Evolutionary conservation across 805 yeast genomes (phyloP).

Genomic region (Starmerella gropengiesseri): DNA sequence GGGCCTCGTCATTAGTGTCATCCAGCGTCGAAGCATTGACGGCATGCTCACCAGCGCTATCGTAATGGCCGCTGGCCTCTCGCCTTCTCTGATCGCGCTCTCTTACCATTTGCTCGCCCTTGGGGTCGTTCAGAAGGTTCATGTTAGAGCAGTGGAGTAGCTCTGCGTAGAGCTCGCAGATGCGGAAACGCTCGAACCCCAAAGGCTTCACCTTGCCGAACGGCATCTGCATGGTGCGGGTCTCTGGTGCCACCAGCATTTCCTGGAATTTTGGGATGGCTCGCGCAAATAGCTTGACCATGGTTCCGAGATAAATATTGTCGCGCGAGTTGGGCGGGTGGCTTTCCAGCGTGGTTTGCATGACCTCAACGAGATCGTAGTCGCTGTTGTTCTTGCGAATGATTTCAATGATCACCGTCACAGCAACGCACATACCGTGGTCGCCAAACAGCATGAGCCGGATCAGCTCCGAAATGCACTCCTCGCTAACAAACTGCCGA

Average conservation of each 20-base stretch:
- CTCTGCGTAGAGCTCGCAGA: slow-evolving; percentile 89
- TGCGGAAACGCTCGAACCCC: slow-evolving; percentile 83
- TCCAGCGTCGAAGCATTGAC: neutral
- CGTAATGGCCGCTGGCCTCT: slow-evolving; percentile 8
- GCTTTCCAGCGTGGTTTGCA: slow-evolving; percentile 68
- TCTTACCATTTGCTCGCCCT: slow-evolving; percentile 54
- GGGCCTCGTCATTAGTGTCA: slow-evolving; percentile 17
- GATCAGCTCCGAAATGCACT: slow-evolving; percentile 55
- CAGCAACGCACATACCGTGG: slow-evolving; percentile 85
- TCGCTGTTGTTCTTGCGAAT: slow-evolving; percentile 94
- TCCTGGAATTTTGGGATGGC: slow-evolving; percentile 59
- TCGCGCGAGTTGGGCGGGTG: slow-evolving; percentile 91
- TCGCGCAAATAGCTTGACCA: slow-evolving; percentile 67
- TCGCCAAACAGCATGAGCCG: slow-evolving; percentile 66
- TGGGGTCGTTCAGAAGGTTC: slow-evolving; percentile 73
- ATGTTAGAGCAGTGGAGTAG: slow-evolving; percentile 94
- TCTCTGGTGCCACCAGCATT: slow-evolving; percentile 39
- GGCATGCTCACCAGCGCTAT: neutral
- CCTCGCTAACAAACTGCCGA: slow-evolving; percentile 73
- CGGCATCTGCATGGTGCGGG: slow-evolving; percentile 43
- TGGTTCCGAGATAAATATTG: slow-evolving; percentile 81
- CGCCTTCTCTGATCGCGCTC: slow-evolving; percentile 60
- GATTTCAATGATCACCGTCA: slow-evolving; percentile 85
- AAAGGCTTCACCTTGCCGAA: slow-evolving; percentile 60
- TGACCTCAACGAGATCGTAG: slow-evolving; percentile 80